Percentiles rank a stretch among this genome's conserved stretches.
These are phyloP conservation scores for Yamadazyma blattariae DNA, from an alignment of 1,139 yeast species.

Conservation along the genomic window DNA sequence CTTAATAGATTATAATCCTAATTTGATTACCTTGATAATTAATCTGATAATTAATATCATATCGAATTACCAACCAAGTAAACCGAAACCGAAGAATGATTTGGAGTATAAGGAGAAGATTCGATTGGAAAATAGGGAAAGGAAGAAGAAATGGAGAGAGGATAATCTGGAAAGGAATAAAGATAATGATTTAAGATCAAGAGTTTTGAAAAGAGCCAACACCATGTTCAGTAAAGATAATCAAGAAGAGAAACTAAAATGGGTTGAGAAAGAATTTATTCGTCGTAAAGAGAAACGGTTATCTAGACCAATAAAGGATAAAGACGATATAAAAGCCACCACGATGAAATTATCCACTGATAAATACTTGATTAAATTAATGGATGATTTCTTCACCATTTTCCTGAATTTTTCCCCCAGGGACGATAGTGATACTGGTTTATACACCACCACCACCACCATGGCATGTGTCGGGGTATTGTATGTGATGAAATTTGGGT, in stretches of 20 bases:
- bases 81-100: constrained; percentile 26
- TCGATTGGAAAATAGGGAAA: constrained; percentile 70
- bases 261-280: constrained; percentile 77
- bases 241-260: constrained; percentile 52
- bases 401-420: constrained; percentile 32
- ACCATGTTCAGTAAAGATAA: constrained; percentile 62
- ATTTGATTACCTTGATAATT: constrained; percentile 25
- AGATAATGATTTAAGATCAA: constrained; percentile 78
- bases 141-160: constrained; percentile 91
- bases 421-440: constrained; percentile 35
- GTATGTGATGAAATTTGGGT: constrained; percentile 11
- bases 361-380: constrained; percentile 18
- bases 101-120: constrained; percentile 54
- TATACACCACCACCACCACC: constrained; percentile 36
- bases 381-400: constrained; percentile 36
- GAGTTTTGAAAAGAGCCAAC: constrained; percentile 73
- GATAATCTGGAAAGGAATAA: constrained; percentile 77
- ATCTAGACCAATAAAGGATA: constrained; percentile 25
- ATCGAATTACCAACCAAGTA: constrained; percentile 21
- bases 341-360: constrained; percentile 14
- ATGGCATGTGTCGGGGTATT: constrained; percentile 13
- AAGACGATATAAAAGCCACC: constrained; percentile 6
- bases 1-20: constrained; percentile 11
- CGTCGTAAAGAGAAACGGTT: constrained; percentile 61
- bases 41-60: constrained; percentile 31